Base-by-base conservation (phyloP, 768 basidiomycete species). In the Russula abietina region DNA sequence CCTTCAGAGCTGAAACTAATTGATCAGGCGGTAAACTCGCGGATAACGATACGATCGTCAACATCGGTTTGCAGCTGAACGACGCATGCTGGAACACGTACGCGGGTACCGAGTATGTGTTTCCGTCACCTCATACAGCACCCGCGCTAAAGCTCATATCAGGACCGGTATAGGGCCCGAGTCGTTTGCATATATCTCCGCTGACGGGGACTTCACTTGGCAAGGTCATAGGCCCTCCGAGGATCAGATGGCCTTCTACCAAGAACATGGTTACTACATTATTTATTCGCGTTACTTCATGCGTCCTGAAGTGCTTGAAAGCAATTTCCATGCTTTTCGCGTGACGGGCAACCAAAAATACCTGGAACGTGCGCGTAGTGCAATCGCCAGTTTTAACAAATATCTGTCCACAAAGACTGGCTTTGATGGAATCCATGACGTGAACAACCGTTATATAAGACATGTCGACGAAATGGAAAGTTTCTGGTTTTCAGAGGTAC, bases 21-120 rank as follows among this genome's bases (percentile, higher is more conserved):
- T 48, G 16, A 26, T 55, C 65, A 84, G 87, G 87, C 3, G 89
- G 89, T 7, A 81, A 81, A 63, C 70, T 91, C 32, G 70, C 87
- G 28, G 83, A 88, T 71, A 90, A 90, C 64, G 73, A 84, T 24
- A 87, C 88, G 0, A 86, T 91, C 64, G 78, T 89, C 59, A 68
- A 85, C 52, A 74, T 80, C 45, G 89, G 79, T 4, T 77, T 91
- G 36, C 66, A 80, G 39, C 76, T 91, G 7, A 81, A 81, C 14
- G 88, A 91, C 43, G 84, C 80, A 10, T 91, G 89, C 75, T 88
- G 88, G 85, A 90, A 91, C 70, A 89, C 89, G 1, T 91, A 91
- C 68, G 82, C 85, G 7, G 79, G 86, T 65, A 86, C 86, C 32
- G 78, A 79, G 87, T 88, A 69, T 58, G 82, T 72, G 9, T 22